Evolutionary conservation across 371 early-diverging fungal species (phyloP).

Genomic region (Dichotomocladium elegans): DNA sequence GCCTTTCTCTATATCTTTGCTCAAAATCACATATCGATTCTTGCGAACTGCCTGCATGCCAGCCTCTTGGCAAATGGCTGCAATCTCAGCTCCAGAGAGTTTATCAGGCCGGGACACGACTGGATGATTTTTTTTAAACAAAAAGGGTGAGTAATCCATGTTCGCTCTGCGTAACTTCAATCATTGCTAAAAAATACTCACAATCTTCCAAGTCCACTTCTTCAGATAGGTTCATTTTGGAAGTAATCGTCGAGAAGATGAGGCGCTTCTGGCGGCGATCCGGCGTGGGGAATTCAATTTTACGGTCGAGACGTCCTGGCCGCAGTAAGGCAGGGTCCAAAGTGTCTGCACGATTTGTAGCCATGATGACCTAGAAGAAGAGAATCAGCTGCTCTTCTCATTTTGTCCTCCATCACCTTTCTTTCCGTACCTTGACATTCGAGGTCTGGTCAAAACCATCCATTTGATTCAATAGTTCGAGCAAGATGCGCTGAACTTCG

Average conservation of each 20-base stretch:
- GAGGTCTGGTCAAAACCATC: slow-evolving; percentile 99
- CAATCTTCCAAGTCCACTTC: slow-evolving; percentile 99
- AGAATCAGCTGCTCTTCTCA: not conserved
- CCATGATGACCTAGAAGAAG: slow-evolving; percentile 94
- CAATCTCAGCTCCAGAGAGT: slow-evolving; percentile 98
- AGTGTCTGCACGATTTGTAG: slow-evolving; percentile 99
- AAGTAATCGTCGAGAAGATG: slow-evolving; percentile 96
- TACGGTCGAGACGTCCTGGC: slow-evolving; percentile 99
- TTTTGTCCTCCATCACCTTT: not conserved
- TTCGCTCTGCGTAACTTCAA: too few relatives aligned
- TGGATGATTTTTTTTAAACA: too few relatives aligned
- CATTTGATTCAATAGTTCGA: slow-evolving; percentile 99
- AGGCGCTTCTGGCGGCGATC: slow-evolving; percentile 99
- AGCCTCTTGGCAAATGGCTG: slow-evolving; percentile 99
- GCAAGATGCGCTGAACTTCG: slow-evolving; percentile 99
- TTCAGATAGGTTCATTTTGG: slow-evolving; percentile 98
- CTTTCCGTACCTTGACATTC: slow-evolving; percentile 88
- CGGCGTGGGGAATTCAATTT: slow-evolving; percentile 99
- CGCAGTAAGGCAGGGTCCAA: slow-evolving; percentile 99
- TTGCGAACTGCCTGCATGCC: slow-evolving; percentile 99
- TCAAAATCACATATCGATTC: slow-evolving; percentile 96
- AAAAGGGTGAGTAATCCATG: too few relatives aligned
- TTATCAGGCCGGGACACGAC: slow-evolving; percentile 98
- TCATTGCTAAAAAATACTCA: slow-evolving; percentile 39
- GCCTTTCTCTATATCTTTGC: slow-evolving; percentile 98